These are phyloP conservation scores for Linum tenue DNA, from an alignment of 345 rosid genomes.

Conservation along the genomic window DNA sequence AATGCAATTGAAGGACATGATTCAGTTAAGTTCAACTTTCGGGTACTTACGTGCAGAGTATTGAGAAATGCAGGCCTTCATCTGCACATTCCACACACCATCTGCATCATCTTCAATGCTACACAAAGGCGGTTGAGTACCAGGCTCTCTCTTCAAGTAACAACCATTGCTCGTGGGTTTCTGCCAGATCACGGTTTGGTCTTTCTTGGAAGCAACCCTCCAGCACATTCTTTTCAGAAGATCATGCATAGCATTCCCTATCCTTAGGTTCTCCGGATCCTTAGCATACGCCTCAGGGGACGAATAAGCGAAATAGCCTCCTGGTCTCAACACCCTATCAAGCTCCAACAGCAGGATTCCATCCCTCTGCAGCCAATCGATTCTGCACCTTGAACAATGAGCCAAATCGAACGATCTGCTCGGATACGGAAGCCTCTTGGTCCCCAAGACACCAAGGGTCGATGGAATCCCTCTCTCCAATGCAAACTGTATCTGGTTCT, in stretches of 20 bases:
- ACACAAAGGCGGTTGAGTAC: slow-evolving; percentile 72
- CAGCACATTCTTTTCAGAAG: slow-evolving; percentile 89
- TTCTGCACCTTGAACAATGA: slow-evolving; percentile 93
- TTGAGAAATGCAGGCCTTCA: slow-evolving; percentile 87
- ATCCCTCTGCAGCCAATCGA: slow-evolving; percentile 97
- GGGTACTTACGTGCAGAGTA: slow-evolving; percentile 62
- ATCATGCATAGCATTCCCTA: slow-evolving; percentile 73
- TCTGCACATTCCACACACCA: slow-evolving; percentile 71
- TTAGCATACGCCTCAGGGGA: slow-evolving; percentile 97
- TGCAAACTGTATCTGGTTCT: slow-evolving; percentile 97
- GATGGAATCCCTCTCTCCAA: slow-evolving; percentile 95
- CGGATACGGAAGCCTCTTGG: slow-evolving; percentile 92
- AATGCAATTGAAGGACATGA: too few species aligned
- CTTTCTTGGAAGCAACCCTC: slow-evolving; percentile 58
- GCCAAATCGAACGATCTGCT: slow-evolving; percentile 96
- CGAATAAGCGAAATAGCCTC: slow-evolving; percentile 92
- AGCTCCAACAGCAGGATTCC: slow-evolving; percentile 88
- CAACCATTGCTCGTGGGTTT: slow-evolving; percentile 81
- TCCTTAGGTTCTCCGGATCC: slow-evolving; percentile 71
- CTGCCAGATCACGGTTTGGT: slow-evolving; percentile 92
- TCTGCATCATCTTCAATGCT: slow-evolving; percentile 70
- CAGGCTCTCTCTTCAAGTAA: slow-evolving; percentile 59
- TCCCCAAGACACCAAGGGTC: slow-evolving; percentile 87
- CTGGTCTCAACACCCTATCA: slow-evolving; percentile 90
- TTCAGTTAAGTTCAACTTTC: too few species aligned